A percentile compares a stretch with the other conserved stretches of the same genome.
These are phyloP conservation scores for Xylaria nigripes DNA, from an alignment of 495 filamentous ascomycete species.

Conservation along the genomic window DNA sequence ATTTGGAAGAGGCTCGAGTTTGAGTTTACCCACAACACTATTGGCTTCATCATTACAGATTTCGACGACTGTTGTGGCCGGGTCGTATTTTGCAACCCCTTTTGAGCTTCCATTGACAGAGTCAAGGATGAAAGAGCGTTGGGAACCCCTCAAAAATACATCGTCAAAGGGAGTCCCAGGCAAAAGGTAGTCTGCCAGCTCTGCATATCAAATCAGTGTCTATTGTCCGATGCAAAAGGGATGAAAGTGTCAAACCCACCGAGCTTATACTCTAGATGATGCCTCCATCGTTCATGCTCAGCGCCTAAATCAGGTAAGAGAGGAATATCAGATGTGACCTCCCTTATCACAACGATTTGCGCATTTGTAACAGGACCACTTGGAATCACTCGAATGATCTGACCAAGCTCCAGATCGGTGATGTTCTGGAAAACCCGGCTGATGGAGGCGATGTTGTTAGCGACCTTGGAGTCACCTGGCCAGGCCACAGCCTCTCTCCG, in stretches of 20 bases:
- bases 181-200: slow-evolving; percentile 40
- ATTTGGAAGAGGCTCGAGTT: slow-evolving; percentile 50
- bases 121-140: slow-evolving; percentile 39
- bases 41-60: slow-evolving; percentile 22
- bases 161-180: slow-evolving; percentile 43
- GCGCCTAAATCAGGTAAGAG: slow-evolving; percentile 13
- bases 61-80: slow-evolving; percentile 30
- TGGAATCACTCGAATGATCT: slow-evolving; percentile 20
- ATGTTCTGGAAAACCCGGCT: slow-evolving; percentile 22
- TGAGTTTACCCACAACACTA: slow-evolving; percentile 25
- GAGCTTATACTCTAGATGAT: slow-evolving; percentile 52
- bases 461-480: slow-evolving; percentile 25
- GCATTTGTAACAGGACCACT: slow-evolving; percentile 19
- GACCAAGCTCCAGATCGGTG: slow-evolving; percentile 21
- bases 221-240: background rate
- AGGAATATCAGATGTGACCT: slow-evolving; percentile 15
- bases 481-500: slow-evolving; percentile 23
- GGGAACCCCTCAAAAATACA: slow-evolving; percentile 34
- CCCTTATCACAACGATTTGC: slow-evolving; percentile 20
- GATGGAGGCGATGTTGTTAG: slow-evolving; percentile 25
- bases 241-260: slow-evolving; percentile 26
- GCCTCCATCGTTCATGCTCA: slow-evolving; percentile 55
- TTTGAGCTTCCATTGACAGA: slow-evolving; percentile 36
- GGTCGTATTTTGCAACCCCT: slow-evolving; percentile 32
- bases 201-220: slow-evolving; percentile 16